Evolutionary conservation across 116 monocot genomes (phyloP).

Genomic region (Posidonia oceanica): DNA sequence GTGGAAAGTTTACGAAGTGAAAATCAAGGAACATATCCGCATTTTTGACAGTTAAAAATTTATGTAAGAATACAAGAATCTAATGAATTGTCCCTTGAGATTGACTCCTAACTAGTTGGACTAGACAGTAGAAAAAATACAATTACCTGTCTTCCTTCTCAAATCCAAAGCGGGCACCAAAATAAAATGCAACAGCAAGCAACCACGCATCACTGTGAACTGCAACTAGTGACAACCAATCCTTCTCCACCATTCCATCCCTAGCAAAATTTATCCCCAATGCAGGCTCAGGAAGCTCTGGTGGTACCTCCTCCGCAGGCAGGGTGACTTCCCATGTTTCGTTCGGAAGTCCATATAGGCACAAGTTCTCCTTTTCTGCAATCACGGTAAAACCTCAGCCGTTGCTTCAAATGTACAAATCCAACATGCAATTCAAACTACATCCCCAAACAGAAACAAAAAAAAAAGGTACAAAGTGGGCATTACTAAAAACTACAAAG

Average conservation of each 20-base stretch:
- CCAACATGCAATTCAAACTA: too few relatives aligned
- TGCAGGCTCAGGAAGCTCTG: constrained; percentile 86
- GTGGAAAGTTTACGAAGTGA: too few relatives aligned
- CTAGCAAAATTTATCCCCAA: constrained; percentile 87
- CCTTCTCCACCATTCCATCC: constrained; percentile 81
- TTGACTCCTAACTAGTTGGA: background rate
- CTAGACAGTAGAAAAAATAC: background rate
- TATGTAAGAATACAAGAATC: too few relatives aligned
- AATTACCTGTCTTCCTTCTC: constrained; percentile 36
- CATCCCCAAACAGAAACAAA: too few relatives aligned
- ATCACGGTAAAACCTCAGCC: background rate
- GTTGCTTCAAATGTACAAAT: too few relatives aligned
- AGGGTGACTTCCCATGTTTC: constrained; percentile 82
- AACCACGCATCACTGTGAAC: constrained; percentile 86
- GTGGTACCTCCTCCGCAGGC: constrained; percentile 84
- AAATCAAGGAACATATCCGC: too few relatives aligned
- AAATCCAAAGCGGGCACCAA: constrained; percentile 41
- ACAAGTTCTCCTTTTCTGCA: constrained; percentile 79
- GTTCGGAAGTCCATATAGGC: constrained; percentile 69
- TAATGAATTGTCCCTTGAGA: too few relatives aligned
- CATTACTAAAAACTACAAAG: too few relatives aligned
- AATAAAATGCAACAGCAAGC: constrained; percentile 62
- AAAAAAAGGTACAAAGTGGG: too few relatives aligned
- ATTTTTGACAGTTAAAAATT: too few relatives aligned
- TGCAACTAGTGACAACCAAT: constrained; percentile 73